phyloP scores from a whole-genome alignment of 163 green algal species.

The Scenedesmus sp. region DNA sequence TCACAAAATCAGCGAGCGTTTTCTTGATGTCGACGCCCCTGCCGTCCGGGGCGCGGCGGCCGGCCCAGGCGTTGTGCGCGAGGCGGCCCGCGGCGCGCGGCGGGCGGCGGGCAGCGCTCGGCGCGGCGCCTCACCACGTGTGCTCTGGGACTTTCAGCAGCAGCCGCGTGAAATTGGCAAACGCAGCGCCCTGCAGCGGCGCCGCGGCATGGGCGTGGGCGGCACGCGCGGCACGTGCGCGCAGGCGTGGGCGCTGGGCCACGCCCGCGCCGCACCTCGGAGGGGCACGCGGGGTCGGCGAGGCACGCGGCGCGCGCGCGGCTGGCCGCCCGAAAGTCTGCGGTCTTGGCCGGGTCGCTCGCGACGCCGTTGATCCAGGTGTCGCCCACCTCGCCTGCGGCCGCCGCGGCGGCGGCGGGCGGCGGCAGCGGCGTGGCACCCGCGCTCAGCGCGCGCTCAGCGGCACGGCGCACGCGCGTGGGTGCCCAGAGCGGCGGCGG shows the following conservation, averaged over 20 bases:
- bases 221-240: no score
- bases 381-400: conserved; percentile 61
- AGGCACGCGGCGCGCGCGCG: conserved; percentile 35
- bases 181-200: conserved; percentile 45
- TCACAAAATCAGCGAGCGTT: conserved; percentile 52
- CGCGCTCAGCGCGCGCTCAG: no score
- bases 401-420: no score
- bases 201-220: conserved; percentile 12
- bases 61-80: no score
- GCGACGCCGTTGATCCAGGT: conserved; percentile 65
- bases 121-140: conserved; percentile 60
- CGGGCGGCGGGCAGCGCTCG: no score
- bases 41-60: no score
- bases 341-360: conserved; percentile 58
- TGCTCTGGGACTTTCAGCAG: conserved; percentile 69
- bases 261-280: conserved; percentile 8
- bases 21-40: conserved; percentile 63
- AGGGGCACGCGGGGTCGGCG: conserved; percentile 19
- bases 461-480: no score
- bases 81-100: no score
- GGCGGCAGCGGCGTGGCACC: no score
- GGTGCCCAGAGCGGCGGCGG: no score
- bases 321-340: conserved; percentile 50
- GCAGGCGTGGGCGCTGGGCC: no score
- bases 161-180: conserved; percentile 59